Conservation (phyloP, 306 rosid species). For the Benincasa hispida region DNA sequence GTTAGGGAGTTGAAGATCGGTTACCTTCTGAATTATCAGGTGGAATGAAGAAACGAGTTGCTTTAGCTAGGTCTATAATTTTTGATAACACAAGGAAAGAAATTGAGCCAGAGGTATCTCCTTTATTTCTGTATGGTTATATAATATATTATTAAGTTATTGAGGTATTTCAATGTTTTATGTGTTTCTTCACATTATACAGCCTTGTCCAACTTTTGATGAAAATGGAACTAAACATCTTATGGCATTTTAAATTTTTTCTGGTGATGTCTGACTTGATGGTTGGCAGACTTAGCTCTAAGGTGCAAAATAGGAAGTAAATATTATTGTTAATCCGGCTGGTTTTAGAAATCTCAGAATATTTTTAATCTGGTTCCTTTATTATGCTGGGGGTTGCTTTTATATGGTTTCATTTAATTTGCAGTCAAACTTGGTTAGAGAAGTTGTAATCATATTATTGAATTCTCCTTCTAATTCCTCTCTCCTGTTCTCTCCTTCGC, state of each 20-base stretch:
- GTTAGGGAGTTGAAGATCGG: conserved; percentile 85
- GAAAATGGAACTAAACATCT: background rate
- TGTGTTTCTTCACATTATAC: background rate
- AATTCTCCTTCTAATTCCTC: background rate
- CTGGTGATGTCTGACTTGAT: background rate
- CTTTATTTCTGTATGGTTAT: conserved; percentile 7
- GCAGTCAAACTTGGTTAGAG: background rate
- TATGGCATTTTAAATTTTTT: background rate
- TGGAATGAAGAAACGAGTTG: conserved; percentile 99
- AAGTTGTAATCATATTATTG: background rate
- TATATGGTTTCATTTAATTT: background rate
- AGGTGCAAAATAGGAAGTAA: background rate
- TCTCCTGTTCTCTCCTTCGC: background rate
- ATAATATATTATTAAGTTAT: background rate
- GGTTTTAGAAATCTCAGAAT: background rate
- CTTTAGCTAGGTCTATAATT: conserved; percentile 89
- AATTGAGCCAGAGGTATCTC: conserved; percentile 82
- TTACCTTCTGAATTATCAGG: conserved; percentile 96
- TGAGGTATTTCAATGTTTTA: background rate
- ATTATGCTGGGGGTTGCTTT: background rate
- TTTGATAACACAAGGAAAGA: conserved; percentile 58
- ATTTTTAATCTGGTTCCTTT: background rate
- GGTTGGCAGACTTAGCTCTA: background rate
- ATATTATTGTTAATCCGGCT: background rate
- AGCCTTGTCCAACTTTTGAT: background rate